These are phyloP conservation scores for Yarrowia galli DNA, from an alignment of 1,139 yeast genomes.

Conservation along the genomic window DNA sequence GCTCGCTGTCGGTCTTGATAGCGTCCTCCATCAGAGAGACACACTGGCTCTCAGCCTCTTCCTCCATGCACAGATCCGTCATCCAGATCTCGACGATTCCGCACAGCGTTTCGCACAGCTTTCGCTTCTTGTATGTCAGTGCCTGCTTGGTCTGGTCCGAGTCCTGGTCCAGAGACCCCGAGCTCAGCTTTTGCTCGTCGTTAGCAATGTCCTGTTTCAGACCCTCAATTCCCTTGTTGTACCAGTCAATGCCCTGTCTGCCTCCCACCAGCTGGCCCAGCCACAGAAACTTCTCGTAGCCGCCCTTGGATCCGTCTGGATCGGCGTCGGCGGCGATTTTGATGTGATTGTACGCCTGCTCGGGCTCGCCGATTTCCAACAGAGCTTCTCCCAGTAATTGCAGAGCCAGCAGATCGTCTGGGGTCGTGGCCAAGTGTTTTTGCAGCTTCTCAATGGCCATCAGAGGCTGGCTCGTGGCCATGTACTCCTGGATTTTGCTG, in stretches of 20 bases:
- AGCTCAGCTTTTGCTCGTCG: constrained; percentile 47
- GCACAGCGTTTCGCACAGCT: constrained; percentile 76
- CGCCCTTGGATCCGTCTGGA: constrained; percentile 67
- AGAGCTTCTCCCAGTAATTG: constrained; percentile 75
- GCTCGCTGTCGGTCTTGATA: constrained; percentile 62
- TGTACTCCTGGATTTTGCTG: constrained; percentile 33
- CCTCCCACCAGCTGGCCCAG: constrained; percentile 94
- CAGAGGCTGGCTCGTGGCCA: constrained; percentile 34
- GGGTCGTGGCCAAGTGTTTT: constrained; percentile 2
- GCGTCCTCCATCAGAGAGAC: constrained; percentile 74
- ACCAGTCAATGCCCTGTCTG: constrained; percentile 68
- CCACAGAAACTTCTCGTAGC: constrained; percentile 81
- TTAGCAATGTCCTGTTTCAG: constrained; percentile 55
- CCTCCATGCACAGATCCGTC: constrained; percentile 98
- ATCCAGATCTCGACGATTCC: constrained; percentile 96
- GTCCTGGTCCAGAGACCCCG: constrained; percentile 46
- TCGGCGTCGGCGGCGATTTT: constrained; percentile 72
- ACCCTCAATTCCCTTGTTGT: constrained; percentile 67
- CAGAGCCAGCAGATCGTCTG: constrained; percentile 43
- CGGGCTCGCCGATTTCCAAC: constrained; percentile 79
- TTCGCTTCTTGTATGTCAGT: constrained; percentile 54
- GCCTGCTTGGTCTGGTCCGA: constrained; percentile 46
- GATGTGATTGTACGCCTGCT: constrained; percentile 73
- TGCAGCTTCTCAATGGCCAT: constrained; percentile 35
- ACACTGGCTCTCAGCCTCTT: constrained; percentile 83